phyloP scores from a whole-genome alignment of 2,329 filamentous ascomycete genomes.

The Colletotrichum godetiae region DNA sequence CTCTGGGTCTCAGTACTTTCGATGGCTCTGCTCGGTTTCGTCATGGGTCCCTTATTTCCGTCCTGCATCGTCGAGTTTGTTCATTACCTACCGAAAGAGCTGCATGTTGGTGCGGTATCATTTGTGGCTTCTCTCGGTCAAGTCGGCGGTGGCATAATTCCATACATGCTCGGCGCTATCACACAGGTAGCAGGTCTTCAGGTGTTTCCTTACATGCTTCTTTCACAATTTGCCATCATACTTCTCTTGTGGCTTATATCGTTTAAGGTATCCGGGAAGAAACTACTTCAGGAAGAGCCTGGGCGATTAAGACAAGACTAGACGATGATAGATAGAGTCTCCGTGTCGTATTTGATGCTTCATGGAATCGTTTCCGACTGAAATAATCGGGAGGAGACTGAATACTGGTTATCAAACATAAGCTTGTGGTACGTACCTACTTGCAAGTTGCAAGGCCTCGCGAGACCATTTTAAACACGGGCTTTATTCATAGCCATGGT shows the following conservation, averaged over 20 bases:
- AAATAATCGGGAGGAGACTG: too few relatives aligned
- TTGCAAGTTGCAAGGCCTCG: too few relatives aligned
- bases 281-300: background rate
- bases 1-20: constrained; percentile 16
- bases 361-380: too few relatives aligned
- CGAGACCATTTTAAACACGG: too few relatives aligned
- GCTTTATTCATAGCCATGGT: too few relatives aligned
- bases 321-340: too few relatives aligned
- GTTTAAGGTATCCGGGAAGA: background rate
- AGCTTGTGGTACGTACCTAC: too few relatives aligned
- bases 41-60: constrained; percentile 35
- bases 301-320: background rate
- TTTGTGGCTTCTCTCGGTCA: constrained; percentile 57
- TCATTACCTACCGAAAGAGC: constrained; percentile 35
- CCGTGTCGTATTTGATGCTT: too few relatives aligned
- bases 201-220: constrained; percentile 46
- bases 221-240: constrained; percentile 37
- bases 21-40: constrained; percentile 29
- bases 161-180: constrained; percentile 55
- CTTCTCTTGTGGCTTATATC: constrained; percentile 34
- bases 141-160: constrained; percentile 54
- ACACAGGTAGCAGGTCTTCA: constrained; percentile 51
- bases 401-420: too few relatives aligned
- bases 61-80: constrained; percentile 24
- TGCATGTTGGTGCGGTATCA: constrained; percentile 55